phyloP scores from a whole-genome alignment of 139 green algal species.

The Ettlia oleoabundans region DNA sequence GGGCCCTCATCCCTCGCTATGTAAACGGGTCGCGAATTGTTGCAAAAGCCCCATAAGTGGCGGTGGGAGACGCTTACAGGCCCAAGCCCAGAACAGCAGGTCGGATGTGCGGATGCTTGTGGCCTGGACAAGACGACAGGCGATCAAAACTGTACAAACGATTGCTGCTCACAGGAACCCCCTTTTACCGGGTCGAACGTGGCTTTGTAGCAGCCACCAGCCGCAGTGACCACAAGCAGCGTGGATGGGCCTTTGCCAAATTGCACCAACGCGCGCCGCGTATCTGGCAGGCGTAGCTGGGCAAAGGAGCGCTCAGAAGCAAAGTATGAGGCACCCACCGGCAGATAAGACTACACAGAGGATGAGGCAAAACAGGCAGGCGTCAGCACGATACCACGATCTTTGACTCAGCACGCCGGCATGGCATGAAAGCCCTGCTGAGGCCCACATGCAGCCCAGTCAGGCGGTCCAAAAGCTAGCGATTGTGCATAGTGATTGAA shows the following conservation, averaged over 20 bases:
- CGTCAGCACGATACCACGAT: too few species aligned
- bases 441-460: too few species aligned
- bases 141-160: conserved; percentile 62
- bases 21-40: too few species aligned
- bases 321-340: conserved; percentile 73
- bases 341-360: conserved; percentile 14
- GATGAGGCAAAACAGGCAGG: not conserved
- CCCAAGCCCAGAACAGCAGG: too few species aligned
- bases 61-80: too few species aligned
- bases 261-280: conserved; percentile 56
- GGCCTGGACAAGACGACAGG: too few species aligned
- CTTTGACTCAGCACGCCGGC: too few species aligned
- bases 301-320: conserved; percentile 88
- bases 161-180: conserved; percentile 59
- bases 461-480: too few species aligned
- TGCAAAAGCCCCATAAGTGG: too few species aligned
- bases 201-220: conserved; percentile 61
- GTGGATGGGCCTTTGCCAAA: conserved; percentile 69
- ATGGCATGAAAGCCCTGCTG: too few species aligned
- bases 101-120: not conserved
- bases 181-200: conserved; percentile 76
- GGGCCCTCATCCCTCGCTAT: too few species aligned
- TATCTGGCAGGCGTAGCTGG: conserved; percentile 74
- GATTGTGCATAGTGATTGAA: too few species aligned
- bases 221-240: conserved; percentile 67